Evolutionary conservation across 495 filamentous ascomycete species (phyloP), one percentile per base, ranked within the genome.

Genomic region (Daldinia grandis): DNA sequence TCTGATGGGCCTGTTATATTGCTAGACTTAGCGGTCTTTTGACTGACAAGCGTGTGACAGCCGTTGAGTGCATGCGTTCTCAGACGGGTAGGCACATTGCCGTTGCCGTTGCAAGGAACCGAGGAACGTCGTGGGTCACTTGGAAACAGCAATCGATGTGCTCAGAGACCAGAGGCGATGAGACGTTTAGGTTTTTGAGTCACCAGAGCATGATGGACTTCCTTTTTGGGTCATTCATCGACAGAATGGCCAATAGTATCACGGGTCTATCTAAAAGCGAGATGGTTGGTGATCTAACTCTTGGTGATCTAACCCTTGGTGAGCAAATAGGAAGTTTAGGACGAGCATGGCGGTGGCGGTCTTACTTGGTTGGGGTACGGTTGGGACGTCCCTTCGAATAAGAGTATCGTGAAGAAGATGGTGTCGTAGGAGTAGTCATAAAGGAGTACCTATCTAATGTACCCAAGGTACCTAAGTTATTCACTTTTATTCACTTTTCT

Each of bases 81-180:
- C 69, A 61, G 64, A 31, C 61, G 69, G 69, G 10, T 65, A 65
- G 28, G 56, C 64, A 64, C 69, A 61, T 72, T 64, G 55, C 64
- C 61, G 69, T 68, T 64, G 55, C 64, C 61, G 69, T 33, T n/a
- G 64, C 27, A 56, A 10, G 56, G 38, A 61, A 42, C 69, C 61
- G 61, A 42, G 38, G 30, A 44, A 44, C 56, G 44, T 44, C 6
- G 60, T 64, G 55, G 55, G 54, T 61, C 60, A 67, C 60, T 62
- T 58, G 64, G 54, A 50, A 58, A 66, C 44, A 28, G 51, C 24
- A 17, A 30, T 61, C 51, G 58, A 31, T 15, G 30, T 42, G 27
- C 44, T 44, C 27, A 30, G 33, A 27, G 10, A 40, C 37, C 49
- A 54, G 8, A 53, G 12, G 15, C 21, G 25, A 42, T 30, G 51